Evolutionary conservation across 1,284 basidiomycete genomes (phyloP), one percentile per base, ranked within the genome.

Genomic region (Erythrobasidium hasegawianum): DNA sequence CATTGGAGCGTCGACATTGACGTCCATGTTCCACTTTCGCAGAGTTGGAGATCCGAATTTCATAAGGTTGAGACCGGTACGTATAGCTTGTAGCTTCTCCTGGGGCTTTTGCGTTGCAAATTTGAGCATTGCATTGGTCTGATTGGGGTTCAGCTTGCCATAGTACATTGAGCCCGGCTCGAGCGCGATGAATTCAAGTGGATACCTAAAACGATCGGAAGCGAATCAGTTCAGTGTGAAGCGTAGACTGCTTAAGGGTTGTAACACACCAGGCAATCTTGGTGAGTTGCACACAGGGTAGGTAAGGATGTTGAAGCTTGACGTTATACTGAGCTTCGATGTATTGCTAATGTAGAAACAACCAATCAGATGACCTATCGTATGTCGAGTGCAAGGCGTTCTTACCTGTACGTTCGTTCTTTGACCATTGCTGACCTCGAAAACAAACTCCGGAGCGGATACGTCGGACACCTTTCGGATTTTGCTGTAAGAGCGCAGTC

Each of bases 81-180:
- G 43, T 0, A 65, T 29, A 22, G 55, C 47, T 1, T 13, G 45
- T 18, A 65, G 45, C 9, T 56, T 55, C 38, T 40, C 55, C 0
- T 9, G 8, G 5, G 62, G 56, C 24, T 58, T 65, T 55, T 57
- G 47, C 0, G 62, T 65, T 1, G 62, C 22, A n/a, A 61, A 70
- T 43, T 67, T 69, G 45, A 72, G 59, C 47, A 68, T 67, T 18
- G 68, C 61, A n/a, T 57, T 43, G 16, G 70, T 52, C 52, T 71
- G 58, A 8, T 69, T 68, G 2, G 71, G 71, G n/a, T 40, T 59
- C 10, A 72, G 64, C 52, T 71, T 72, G n/a, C 64, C 55, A 26
- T 26, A 39, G 22, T 55, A 69, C 26, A 68, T 66, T 20, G 62
- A 60, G 8, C 70, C 68, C 1, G 67, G 64, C 8, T 59, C 54